Conservation (phyloP, 78 protist species). For the Pelomyxa schiedti region DNA sequence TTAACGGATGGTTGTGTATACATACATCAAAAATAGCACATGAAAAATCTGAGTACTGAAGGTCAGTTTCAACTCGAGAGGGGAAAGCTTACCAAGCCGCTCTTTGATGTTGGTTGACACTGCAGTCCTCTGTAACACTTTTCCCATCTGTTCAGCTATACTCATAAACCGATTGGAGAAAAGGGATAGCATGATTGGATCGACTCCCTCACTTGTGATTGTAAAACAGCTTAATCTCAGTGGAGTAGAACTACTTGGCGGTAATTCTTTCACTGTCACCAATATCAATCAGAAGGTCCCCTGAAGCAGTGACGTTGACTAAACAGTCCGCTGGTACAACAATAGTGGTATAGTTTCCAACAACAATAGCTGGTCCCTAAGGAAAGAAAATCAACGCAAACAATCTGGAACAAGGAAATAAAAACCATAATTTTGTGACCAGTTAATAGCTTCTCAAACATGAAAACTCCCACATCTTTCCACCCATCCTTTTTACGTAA, state of each 20-base stretch:
- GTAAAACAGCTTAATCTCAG: background rate
- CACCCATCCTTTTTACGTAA: too few species aligned
- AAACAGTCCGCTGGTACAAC: slow-evolving; percentile 68
- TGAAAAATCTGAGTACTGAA: too few species aligned
- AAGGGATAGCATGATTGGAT: slow-evolving; percentile 63
- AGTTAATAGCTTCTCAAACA: too few species aligned
- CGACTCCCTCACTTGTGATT: slow-evolving; percentile 21
- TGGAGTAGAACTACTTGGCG: background rate
- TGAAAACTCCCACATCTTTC: too few species aligned
- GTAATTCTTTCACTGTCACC: slow-evolving; percentile 5
- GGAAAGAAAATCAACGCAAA: too few species aligned
- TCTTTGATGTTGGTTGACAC: slow-evolving; percentile 86
- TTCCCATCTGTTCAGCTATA: slow-evolving; percentile 97
- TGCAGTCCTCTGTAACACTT: slow-evolving; percentile 82
- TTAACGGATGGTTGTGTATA: background rate
- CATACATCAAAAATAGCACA: slow-evolving; percentile 80
- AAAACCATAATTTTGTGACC: too few species aligned
- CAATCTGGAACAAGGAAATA: background rate
- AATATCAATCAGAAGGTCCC: slow-evolving; percentile 54
- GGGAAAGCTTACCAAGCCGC: too few species aligned
- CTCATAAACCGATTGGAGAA: slow-evolving; percentile 87
- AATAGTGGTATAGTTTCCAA: slow-evolving; percentile 61
- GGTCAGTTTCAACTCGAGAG: too few species aligned
- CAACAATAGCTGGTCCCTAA: slow-evolving; percentile 79
- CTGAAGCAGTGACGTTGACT: slow-evolving; percentile 34